phyloP scores from a whole-genome alignment of 192 early-diverging fungal species.

The Kickxella alabastrina region DNA sequence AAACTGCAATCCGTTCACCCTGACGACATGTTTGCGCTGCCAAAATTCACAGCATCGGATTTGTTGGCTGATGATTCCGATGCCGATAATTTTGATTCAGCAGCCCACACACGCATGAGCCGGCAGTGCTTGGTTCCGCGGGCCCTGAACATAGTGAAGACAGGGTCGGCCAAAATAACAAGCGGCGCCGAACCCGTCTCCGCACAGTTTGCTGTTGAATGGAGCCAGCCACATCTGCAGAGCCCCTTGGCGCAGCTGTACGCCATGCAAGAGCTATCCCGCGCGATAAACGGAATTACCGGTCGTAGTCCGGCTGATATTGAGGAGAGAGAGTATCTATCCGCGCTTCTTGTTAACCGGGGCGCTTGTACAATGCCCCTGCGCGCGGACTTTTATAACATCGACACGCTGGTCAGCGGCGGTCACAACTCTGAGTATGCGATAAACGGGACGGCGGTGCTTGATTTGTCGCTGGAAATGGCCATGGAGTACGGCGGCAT shows the following conservation, averaged over 20 bases:
- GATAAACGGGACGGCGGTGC: conserved; percentile 7
- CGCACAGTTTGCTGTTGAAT: conserved; percentile 6
- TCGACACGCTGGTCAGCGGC: conserved; percentile 31
- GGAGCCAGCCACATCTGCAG: neutral
- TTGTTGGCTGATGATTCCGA: too few species aligned
- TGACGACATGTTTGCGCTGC: conserved; percentile 25
- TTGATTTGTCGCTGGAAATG: conserved; percentile 12
- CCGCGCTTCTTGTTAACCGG: conserved; percentile 17
- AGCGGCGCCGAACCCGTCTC: neutral
- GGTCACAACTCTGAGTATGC: neutral
- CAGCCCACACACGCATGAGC: neutral
- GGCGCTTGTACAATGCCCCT: conserved; percentile 16
- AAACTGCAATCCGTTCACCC: conserved; percentile 14
- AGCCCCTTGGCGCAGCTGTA: conserved; percentile 34
- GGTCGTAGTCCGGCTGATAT: conserved; percentile 1
- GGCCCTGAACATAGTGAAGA: neutral
- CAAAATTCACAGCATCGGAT: neutral
- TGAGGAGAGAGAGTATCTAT: conserved; percentile 5
- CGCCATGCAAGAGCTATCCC: conserved; percentile 17
- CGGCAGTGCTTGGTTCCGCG: conserved; percentile 26
- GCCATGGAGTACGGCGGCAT: conserved; percentile 29
- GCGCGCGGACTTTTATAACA: conserved; percentile 39
- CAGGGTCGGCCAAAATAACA: neutral
- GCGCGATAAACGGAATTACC: conserved; percentile 10
- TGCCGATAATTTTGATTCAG: too few species aligned